These are phyloP conservation scores for Fusarium annulatum DNA, from an alignment of 2,329 filamentous ascomycete species.

Conservation along the genomic window DNA sequence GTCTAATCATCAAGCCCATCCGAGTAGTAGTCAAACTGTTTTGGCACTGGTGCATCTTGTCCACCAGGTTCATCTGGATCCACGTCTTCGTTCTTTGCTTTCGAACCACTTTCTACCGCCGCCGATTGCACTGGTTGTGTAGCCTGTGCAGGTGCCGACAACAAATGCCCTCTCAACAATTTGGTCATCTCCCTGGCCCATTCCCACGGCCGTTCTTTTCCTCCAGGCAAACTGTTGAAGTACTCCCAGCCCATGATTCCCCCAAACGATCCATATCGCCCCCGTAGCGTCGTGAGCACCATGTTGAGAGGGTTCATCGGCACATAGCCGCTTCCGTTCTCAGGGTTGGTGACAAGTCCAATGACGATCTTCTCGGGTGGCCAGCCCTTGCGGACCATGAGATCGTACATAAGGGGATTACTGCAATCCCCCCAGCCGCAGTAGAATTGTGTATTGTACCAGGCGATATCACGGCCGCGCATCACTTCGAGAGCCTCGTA, in stretches of 20 bases:
- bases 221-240: conserved; percentile 82
- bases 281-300: conserved; percentile 56
- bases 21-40: conserved; percentile 51
- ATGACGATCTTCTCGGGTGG: conserved; percentile 78
- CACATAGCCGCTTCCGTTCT: conserved; percentile 72
- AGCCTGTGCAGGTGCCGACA: neutral
- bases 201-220: conserved; percentile 72
- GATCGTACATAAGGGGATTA: conserved; percentile 60
- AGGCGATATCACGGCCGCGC: conserved; percentile 74
- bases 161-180: conserved; percentile 49
- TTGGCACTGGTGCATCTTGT: conserved; percentile 46
- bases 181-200: conserved; percentile 79
- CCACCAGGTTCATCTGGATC: conserved; percentile 44
- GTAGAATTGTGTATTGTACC: conserved; percentile 96
- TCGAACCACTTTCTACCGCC: neutral
- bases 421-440: conserved; percentile 80
- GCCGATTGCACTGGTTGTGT: neutral
- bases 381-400: conserved; percentile 73
- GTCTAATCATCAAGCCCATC: conserved; percentile 42
- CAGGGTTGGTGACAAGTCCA: conserved; percentile 82
- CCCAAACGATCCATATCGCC: conserved; percentile 75
- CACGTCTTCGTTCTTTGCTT: conserved; percentile 12
- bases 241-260: conserved; percentile 98
- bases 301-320: conserved; percentile 58
- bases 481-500: conserved; percentile 79